Conservation (phyloP, 2,329 filamentous ascomycete genomes). For the Cladosporium cucumerinum region DNA sequence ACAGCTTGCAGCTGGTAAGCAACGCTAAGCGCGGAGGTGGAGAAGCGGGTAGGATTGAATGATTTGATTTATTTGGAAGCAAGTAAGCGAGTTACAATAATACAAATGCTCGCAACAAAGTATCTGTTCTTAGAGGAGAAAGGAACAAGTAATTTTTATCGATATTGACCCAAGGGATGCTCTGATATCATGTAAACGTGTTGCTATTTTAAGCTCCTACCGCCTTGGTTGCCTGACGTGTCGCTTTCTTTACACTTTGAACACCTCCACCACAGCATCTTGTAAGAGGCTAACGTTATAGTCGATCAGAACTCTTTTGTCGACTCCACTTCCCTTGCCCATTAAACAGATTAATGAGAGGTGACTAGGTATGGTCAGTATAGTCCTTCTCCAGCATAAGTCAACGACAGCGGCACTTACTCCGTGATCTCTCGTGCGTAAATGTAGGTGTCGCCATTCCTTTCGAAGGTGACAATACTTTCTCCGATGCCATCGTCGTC, state of each 20-base stretch:
- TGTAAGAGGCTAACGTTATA: slow-evolving; percentile 84
- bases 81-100: neutral
- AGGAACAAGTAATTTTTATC: neutral
- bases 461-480: slow-evolving; percentile 60
- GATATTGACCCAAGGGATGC: neutral
- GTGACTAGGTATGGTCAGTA: slow-evolving; percentile 50
- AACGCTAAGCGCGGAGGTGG: neutral
- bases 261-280: slow-evolving; percentile 74
- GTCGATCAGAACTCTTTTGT: slow-evolving; percentile 79
- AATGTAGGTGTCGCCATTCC: slow-evolving; percentile 57
- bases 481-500: slow-evolving; percentile 43
- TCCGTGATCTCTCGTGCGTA: slow-evolving; percentile 65
- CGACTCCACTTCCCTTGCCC: slow-evolving; percentile 75
- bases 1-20: neutral
- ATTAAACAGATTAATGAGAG: slow-evolving; percentile 81
- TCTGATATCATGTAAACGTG: neutral
- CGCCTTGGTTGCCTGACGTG: neutral
- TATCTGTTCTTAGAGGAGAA: neutral
- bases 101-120: neutral
- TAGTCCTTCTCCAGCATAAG: slow-evolving; percentile 13
- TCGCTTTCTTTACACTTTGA: slow-evolving; percentile 38
- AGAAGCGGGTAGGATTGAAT: neutral
- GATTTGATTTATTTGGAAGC: neutral
- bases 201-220: neutral
- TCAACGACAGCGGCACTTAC: slow-evolving; percentile 43